Base-by-base conservation (phyloP, 2,329 filamentous ascomycete genomes). In the Zalaria obscura region DNA sequence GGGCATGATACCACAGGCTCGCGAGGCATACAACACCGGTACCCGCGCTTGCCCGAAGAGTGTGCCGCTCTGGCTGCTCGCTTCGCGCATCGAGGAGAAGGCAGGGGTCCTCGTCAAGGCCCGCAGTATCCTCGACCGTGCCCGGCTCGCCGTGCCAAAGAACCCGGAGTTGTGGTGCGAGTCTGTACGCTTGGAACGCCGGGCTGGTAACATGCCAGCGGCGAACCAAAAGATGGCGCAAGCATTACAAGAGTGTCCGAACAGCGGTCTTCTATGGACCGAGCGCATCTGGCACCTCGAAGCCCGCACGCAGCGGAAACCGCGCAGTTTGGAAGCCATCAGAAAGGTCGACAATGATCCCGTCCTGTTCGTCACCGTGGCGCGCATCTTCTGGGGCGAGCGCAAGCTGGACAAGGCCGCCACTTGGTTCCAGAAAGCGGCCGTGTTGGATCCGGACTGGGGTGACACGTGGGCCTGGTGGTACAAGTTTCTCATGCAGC, bases 381-480 rank as follows among this genome's bases (percentile, higher is more conserved):
- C 88, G 4, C 78, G 91, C 18, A 93, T 96, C 50, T 95, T 98
- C 66, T 98, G 91, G 91, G 79, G 76, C 6, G 91, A 98, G 64
- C 75, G 91, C 42, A 80, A 81, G 57, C 71, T 98, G 25, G 91
- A 96, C 51, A 94, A 95, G 61, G 89, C 91, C 3, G 83, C 88
- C 62, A 88, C 77, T 49, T 98, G 91, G 91, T 98, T 98, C 60
- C 87, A 95, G 64, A 94, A 93, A 64, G 91, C 91, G 0, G 78
- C 95, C 42, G 71, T 94, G 41, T 68, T 91, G 8, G 87, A 98
- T 55, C 77, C 80, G 31, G 88, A 96, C 59, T 67, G 78, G 39
- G 91, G 91, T 39, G 93, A 98, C 65, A 83, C 79, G 7, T 98
- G 93, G 93, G 89, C 87, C 18, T 98, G 89, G 89, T 98, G 95